Conservation (phyloP, 2,329 filamentous ascomycete species). For the Huntiella moniliformis region DNA sequence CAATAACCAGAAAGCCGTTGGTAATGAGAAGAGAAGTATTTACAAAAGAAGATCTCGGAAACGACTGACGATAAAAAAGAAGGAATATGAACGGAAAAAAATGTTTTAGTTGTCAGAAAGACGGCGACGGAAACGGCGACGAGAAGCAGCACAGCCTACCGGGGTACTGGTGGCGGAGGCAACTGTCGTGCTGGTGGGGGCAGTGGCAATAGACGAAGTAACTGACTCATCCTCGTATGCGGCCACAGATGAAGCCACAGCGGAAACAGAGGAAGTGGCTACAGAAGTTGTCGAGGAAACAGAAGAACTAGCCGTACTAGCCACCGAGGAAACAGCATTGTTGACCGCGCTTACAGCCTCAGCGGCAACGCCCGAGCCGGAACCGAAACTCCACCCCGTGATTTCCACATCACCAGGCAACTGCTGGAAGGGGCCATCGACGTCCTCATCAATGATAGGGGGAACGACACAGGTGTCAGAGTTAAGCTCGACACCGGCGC, state of each 20-base stretch:
- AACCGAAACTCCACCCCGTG: slow-evolving; percentile 31
- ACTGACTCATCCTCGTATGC: not conserved
- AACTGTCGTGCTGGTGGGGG: no score
- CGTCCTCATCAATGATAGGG: slow-evolving; percentile 27
- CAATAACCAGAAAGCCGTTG: no score
- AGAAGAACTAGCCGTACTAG: not conserved
- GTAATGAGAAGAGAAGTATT: no score
- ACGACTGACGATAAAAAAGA: no score
- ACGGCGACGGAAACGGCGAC: no score
- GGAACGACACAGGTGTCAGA: slow-evolving; percentile 31
- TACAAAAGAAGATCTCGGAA: no score
- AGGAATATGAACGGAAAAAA: no score
- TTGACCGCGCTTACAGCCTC: not conserved
- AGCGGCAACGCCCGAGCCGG: not conserved
- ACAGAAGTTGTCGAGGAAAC: no score
- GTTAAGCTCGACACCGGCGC: slow-evolving; percentile 38
- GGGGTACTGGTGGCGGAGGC: no score
- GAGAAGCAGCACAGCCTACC: no score
- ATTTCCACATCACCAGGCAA: slow-evolving; percentile 39
- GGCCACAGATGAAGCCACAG: not conserved
- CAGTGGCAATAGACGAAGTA: not conserved
- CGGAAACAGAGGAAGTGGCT: slow-evolving; percentile 4
- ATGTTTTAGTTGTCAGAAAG: no score
- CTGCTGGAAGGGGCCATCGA: slow-evolving; percentile 24
- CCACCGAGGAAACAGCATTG: not conserved